Percentiles rank a stretch among this genome's conserved stretches.
phyloP scores from a whole-genome alignment of 306 rosid genomes.

The Coriaria nepalensis region DNA sequence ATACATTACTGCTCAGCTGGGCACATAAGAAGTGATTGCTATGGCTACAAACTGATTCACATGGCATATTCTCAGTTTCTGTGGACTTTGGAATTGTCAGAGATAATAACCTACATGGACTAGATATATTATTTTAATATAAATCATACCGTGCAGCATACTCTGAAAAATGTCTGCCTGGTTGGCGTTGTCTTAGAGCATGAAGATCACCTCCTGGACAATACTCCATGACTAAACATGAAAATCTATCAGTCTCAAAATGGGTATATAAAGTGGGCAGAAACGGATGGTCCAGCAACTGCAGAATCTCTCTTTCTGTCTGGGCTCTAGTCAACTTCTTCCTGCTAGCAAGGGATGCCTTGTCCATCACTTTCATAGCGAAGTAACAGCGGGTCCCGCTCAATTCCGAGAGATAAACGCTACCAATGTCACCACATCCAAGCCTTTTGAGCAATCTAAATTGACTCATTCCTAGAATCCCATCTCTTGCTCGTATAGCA shows the following conservation, averaged over 20 bases:
- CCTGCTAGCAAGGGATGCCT: constrained; percentile 89
- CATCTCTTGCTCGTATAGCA: constrained; percentile 85
- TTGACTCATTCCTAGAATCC: constrained; percentile 95
- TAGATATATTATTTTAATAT: neutral
- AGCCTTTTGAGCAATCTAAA: constrained; percentile 81
- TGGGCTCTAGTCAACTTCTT: constrained; percentile 94
- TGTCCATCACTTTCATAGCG: constrained; percentile 99
- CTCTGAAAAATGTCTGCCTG: constrained; percentile 96
- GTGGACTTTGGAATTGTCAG: too few species aligned
- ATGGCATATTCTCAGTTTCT: too few species aligned
- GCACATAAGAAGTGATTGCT: too few species aligned
- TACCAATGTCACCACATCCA: constrained; percentile 98
- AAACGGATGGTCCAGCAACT: constrained; percentile 97
- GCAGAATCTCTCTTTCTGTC: constrained; percentile 93
- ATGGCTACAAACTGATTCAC: too few species aligned
- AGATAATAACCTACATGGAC: too few species aligned
- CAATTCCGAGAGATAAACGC: constrained; percentile 95
- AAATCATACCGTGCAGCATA: constrained; percentile 89
- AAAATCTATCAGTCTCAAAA: constrained; percentile 93
- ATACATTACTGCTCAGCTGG: neutral
- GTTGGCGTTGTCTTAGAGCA: constrained; percentile 96
- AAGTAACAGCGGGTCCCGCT: constrained; percentile 90
- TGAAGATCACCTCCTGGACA: constrained; percentile 99
- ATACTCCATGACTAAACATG: constrained; percentile 96
- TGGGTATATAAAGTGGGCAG: constrained; percentile 92